Evolutionary conservation across 2,329 filamentous ascomycete genomes (phyloP).

Genomic region (Clonostachys sp.): DNA sequence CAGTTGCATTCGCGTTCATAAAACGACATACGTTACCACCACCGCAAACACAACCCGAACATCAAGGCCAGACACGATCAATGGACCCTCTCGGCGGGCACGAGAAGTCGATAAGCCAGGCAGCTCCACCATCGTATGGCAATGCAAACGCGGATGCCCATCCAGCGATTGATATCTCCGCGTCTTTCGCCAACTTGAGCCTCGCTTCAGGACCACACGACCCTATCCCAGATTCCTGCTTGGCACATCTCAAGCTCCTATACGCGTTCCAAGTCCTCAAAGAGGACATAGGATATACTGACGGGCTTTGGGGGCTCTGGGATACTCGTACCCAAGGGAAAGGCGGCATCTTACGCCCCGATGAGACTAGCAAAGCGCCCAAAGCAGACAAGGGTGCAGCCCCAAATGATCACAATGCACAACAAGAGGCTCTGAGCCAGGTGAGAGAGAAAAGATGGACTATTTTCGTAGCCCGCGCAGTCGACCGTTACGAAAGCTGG

Average conservation of each 20-base stretch:
- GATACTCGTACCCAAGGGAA: slow-evolving; percentile 31
- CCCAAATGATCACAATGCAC: not conserved
- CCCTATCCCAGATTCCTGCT: slow-evolving; percentile 44
- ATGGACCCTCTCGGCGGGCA: too few relatives aligned
- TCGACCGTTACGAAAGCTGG: slow-evolving; percentile 65
- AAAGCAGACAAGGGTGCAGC: not conserved
- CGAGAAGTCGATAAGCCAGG: too few relatives aligned
- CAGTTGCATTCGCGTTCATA: too few relatives aligned
- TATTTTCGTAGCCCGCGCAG: slow-evolving; percentile 63
- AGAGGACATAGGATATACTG: slow-evolving; percentile 59
- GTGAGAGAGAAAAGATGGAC: slow-evolving; percentile 72
- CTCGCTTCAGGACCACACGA: not conserved
- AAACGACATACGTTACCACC: too few relatives aligned
- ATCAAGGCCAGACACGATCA: too few relatives aligned
- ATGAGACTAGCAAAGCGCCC: slow-evolving; percentile 5
- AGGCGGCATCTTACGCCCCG: too few relatives aligned
- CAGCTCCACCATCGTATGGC: too few relatives aligned
- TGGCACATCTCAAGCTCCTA: slow-evolving; percentile 71
- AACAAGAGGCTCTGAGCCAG: slow-evolving; percentile 30
- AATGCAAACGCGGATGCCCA: too few relatives aligned
- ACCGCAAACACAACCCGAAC: too few relatives aligned
- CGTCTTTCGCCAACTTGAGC: too few relatives aligned
- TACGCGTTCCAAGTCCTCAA: slow-evolving; percentile 63
- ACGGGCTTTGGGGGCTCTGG: slow-evolving; percentile 63
- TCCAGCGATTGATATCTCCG: too few relatives aligned